These are phyloP conservation scores for Mycena rebaudengoi DNA, from an alignment of 768 basidiomycete species.

Conservation along the genomic window DNA sequence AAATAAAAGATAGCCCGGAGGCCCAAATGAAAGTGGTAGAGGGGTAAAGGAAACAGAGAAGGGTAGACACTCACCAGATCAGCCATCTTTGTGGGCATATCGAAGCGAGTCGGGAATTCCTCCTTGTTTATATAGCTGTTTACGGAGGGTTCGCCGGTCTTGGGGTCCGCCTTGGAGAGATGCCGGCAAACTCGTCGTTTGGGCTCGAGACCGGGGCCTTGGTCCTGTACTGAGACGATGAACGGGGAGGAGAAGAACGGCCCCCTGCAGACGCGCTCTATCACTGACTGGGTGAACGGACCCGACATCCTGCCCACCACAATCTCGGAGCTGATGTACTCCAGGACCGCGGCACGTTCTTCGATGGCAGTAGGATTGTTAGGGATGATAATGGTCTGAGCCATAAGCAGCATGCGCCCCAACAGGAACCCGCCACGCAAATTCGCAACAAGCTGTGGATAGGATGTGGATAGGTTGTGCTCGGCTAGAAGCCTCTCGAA, in stretches of 20 bases:
- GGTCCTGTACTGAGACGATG: conserved; percentile 17
- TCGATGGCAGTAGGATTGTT: conserved; percentile 19
- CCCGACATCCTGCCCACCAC: conserved; percentile 12
- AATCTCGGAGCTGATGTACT: conserved; percentile 23
- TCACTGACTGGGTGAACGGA: conserved; percentile 10
- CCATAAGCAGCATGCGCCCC: conserved; percentile 37
- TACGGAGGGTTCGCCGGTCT: conserved; percentile 8
- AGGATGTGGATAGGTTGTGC: conserved; percentile 30
- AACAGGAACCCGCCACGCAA: conserved; percentile 40
- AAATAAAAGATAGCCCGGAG: not conserved
- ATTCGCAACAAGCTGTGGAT: conserved; percentile 39
- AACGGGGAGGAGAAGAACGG: conserved; percentile 36
- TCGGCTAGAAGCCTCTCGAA: conserved; percentile 33
- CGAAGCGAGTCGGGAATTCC: conserved; percentile 22
- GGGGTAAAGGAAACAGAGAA: not conserved
- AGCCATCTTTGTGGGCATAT: conserved; percentile 19
- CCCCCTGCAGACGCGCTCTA: conserved; percentile 31
- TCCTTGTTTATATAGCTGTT: conserved; percentile 25
- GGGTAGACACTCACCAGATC: conserved; percentile 20
- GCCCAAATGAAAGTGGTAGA: conserved; percentile 3
- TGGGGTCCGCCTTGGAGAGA: conserved; percentile 23
- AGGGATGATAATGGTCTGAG: not conserved
- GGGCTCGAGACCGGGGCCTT: conserved; percentile 14
- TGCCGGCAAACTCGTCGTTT: conserved; percentile 29
- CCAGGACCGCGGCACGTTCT: conserved; percentile 4